Evolutionary conservation across 306 rosid genomes (phyloP).

Genomic region (Vigna hirtella): DNA sequence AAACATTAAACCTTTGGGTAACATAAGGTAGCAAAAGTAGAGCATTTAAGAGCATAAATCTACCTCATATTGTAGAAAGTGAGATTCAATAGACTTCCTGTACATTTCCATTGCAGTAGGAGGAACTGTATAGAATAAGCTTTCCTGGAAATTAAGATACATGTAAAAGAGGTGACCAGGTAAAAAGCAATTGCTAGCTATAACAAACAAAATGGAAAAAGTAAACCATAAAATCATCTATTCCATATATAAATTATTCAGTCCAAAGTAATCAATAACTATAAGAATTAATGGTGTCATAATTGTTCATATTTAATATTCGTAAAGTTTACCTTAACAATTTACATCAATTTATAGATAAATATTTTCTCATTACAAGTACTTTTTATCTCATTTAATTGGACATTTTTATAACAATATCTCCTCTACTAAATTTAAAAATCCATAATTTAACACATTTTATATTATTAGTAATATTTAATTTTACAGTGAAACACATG

Average conservation of each 20-base stretch:
- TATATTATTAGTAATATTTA: background rate
- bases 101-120: conserved; percentile 82
- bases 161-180: background rate
- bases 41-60: conserved; percentile 22
- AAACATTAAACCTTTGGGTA: conserved; percentile 20
- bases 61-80: conserved; percentile 73
- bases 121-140: conserved; percentile 79
- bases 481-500: background rate
- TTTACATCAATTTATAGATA: background rate
- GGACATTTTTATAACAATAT: background rate
- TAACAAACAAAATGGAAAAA: conserved; percentile 25
- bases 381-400: background rate
- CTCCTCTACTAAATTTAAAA: background rate
- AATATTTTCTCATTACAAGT: background rate
- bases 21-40: background rate
- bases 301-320: background rate
- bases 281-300: background rate
- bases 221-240: conserved; percentile 31
- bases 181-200: background rate
- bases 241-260: background rate
- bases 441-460: background rate
- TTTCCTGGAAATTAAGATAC: conserved; percentile 71
- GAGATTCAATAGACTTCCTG: conserved; percentile 88
- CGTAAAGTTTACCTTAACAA: background rate
- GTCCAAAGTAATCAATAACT: background rate